phyloP scores from a whole-genome alignment of 2,329 filamentous ascomycete genomes.

The Penicillium glabrum region DNA sequence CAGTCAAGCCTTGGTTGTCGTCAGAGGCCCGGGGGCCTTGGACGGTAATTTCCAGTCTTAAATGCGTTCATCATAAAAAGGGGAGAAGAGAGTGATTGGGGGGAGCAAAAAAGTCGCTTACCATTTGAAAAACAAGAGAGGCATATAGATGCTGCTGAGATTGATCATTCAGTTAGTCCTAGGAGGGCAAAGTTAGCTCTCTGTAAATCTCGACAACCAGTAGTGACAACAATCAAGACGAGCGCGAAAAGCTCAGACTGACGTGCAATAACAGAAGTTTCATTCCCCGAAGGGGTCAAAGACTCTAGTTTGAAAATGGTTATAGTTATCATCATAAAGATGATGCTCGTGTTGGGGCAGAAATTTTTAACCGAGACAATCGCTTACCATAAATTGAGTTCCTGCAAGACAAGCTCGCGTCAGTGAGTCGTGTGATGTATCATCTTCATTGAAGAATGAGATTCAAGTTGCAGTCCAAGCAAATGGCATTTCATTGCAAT shows the following conservation, averaged over 20 bases:
- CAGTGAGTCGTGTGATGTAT: slow-evolving; percentile 3
- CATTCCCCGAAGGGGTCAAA: slow-evolving; percentile 79
- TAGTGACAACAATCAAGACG: slow-evolving; percentile 16
- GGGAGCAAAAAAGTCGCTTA: slow-evolving; percentile 30
- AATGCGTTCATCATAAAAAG: slow-evolving; percentile 58
- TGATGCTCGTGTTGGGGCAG: slow-evolving; percentile 18
- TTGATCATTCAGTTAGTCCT: slow-evolving; percentile 14
- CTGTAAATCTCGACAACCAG: slow-evolving; percentile 10
- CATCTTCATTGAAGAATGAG: background rate
- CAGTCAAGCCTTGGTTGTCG: slow-evolving; percentile 85
- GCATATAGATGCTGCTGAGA: background rate
- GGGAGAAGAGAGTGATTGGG: slow-evolving; percentile 28
- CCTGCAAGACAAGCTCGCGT: slow-evolving; percentile 5
- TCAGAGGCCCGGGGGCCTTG: slow-evolving; percentile 70
- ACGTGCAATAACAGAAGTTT: slow-evolving; percentile 81
- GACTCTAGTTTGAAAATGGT: slow-evolving; percentile 92
- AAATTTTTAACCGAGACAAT: slow-evolving; percentile 2
- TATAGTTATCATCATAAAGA: slow-evolving; percentile 74
- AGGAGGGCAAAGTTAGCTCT: slow-evolving; percentile 20
- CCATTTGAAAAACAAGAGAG: slow-evolving; percentile 11
- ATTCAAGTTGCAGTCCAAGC: background rate
- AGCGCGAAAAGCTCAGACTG: slow-evolving; percentile 69
- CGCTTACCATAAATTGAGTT: slow-evolving; percentile 29
- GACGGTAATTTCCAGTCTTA: slow-evolving; percentile 91
- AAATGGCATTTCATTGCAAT: slow-evolving; percentile 19